Evolutionary conservation across 2,329 filamentous ascomycete genomes (phyloP).

Genomic region (Arthrocladium fulminans): DNA sequence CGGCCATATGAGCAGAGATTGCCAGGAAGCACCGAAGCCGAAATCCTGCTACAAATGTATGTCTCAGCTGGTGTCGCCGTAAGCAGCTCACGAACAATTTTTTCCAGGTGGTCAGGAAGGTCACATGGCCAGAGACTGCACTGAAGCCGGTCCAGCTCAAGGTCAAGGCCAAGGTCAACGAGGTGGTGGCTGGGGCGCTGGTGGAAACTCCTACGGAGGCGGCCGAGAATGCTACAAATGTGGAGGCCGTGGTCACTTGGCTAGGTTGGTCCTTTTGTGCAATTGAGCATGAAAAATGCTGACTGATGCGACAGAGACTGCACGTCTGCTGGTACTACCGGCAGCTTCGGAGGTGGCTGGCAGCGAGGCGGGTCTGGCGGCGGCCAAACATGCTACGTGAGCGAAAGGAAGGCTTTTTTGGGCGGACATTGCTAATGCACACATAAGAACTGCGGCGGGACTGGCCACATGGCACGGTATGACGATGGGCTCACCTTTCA

Average conservation of each 20-base stretch:
- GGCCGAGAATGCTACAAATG: conserved; percentile 92
- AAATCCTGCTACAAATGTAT: conserved; percentile 53
- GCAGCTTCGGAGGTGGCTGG: conserved; percentile 41
- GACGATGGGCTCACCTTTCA: neutral
- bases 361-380: conserved; percentile 44
- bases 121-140: conserved; percentile 62
- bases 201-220: conserved; percentile 39
- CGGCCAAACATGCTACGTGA: conserved; percentile 83
- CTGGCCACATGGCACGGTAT: conserved; percentile 66
- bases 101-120: conserved; percentile 64
- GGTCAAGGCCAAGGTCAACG: conserved; percentile 37
- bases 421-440: conserved; percentile 7
- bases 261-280: conserved; percentile 51
- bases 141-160: conserved; percentile 35
- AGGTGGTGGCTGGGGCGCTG: conserved; percentile 40
- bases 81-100: conserved; percentile 48
- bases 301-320: conserved; percentile 26
- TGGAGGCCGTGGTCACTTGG: conserved; percentile 91
- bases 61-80: conserved; percentile 6
- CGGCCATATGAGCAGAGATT: conserved; percentile 85
- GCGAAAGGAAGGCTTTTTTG: neutral
- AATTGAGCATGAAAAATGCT: conserved; percentile 49
- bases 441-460: conserved; percentile 65
- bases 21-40: conserved; percentile 80
- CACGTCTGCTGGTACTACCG: conserved; percentile 46